Base-by-base conservation (phyloP, 2,329 filamentous ascomycete species). In the Nemania sp. region DNA sequence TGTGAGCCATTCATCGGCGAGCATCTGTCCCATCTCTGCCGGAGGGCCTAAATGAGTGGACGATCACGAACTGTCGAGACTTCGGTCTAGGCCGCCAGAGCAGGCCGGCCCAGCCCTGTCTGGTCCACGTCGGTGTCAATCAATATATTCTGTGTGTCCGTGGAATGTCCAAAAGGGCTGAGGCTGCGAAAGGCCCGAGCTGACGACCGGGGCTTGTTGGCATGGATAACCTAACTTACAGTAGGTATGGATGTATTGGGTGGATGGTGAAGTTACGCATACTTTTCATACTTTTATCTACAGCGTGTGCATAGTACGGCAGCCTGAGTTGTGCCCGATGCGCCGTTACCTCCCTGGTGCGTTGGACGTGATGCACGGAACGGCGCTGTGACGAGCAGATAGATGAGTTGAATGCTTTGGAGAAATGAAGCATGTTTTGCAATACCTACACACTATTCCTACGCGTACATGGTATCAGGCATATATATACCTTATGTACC, bases 181-280 rank as follows among this genome's bases (percentile, higher is more conserved):
- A 61, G 63, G 61, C 55, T 64, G 65, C 35, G n/a, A 43, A 61
- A 29, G 61, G 43, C 18, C 65, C 51, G 51, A 64, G 65, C 65
- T 64, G 61, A 67, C 27, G 60, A 49, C 27, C 15, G 27, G 41
- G 60, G 51, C 13, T 56, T 15, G 49, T 27, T 24, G 49, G 49
- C 24, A 43, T 51, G 18, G 15, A 13, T 32, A 18, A 15, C 22
- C 24, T 22, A n/a, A 15, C 22, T 6, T 22, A 24, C 8, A 24
- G 22, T 35, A 35, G 3, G 7, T 32, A 35, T 11, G 32, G 32
- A 8, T 35, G 7, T 35, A 35, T 35, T 3, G 32, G 32, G 11
- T 35, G 11, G 32, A 35, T 35, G 11, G 7, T 35, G 32, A 35
- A 35, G 32, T 11, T 35, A 35, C 32, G n/a, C n/a, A n/a, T n/a